Evolutionary conservation across 305 asterid species (phyloP), one percentile per base, ranked within the genome.

Genomic region (Fraxinus xanthoxyloides): DNA sequence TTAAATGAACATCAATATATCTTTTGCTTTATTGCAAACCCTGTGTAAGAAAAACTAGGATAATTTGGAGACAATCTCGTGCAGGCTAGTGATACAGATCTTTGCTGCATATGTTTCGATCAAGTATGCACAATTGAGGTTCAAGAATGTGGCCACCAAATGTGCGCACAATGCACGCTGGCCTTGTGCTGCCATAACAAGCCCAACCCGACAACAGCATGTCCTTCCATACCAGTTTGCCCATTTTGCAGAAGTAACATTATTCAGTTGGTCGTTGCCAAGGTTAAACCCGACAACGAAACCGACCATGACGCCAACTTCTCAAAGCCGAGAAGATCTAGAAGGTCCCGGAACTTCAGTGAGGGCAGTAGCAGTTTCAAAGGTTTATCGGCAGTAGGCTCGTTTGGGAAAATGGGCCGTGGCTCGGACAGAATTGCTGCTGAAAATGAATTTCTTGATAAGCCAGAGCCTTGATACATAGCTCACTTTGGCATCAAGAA

Each of bases 41-140:
- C 35, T 1, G 2, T 63, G 17, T 63, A 9, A 63, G 72, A 63
- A 63, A 63, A 63, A 9, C 61, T 63, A 63, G 72, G 17, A 24
- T 63, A 9, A 80, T 72, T 54, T 23, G 43, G 79, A 69, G 12
- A 38, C 65, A 69, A 54, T 77, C 21, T 77, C 63, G 72, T 89
- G 89, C 82, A 93, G 98, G 92, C 85, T 82, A 89, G 93, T 31
- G 98, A 94, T 24, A 72, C 91, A 0, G 98, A 92, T 56, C 89
- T 95, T 34, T 95, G 99, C 84, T 91, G 94, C 88, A 95, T 95
- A 89, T 95, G 99, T 87, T 94, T 95, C 21, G 98, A 95, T 83
- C 97, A 95, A 88, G 87, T 86, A 54, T 95, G 99, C 91, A 91
- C 93, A 0, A 95, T 95, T 24, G 97, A 95, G 85, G 97, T 95